A percentile compares a stretch with the other conserved stretches of the same genome.
These are phyloP conservation scores for Stropharia rugosoannulata DNA, from an alignment of 768 basidiomycete genomes.

Conservation along the genomic window DNA sequence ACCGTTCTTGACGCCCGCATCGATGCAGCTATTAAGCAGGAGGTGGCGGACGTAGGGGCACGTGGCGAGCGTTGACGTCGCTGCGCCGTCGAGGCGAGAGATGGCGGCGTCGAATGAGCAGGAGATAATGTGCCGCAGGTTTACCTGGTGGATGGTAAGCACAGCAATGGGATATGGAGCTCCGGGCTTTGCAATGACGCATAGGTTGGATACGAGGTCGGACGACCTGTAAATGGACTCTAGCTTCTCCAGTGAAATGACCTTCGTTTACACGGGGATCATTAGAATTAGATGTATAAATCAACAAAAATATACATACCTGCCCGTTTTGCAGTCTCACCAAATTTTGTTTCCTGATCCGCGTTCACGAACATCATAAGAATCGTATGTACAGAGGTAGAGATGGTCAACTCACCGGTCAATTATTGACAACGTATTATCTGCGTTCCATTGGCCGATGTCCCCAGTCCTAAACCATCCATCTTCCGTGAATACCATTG, in stretches of 20 bases:
- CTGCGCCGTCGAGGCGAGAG: conserved; percentile 8
- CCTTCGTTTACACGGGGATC: conserved; percentile 36
- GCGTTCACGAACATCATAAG: too few species aligned
- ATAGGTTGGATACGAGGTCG: conserved; percentile 76
- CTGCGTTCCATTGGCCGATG: conserved; percentile 84
- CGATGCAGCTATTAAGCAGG: conserved; percentile 75
- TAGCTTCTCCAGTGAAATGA: conserved; percentile 88
- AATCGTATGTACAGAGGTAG: background rate
- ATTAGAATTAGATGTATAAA: background rate
- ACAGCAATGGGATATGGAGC: conserved; percentile 83
- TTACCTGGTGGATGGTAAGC: conserved; percentile 74
- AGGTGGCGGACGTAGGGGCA: conserved; percentile 32
- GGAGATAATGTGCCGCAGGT: conserved; percentile 58
- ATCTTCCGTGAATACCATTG: conserved; percentile 73
- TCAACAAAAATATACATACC: conserved; percentile 29
- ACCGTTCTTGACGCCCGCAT: conserved; percentile 76
- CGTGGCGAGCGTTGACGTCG: conserved; percentile 8
- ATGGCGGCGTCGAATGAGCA: conserved; percentile 12
- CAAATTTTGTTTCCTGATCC: conserved; percentile 68
- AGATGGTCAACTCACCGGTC: conserved; percentile 49
- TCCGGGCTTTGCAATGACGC: conserved; percentile 74
- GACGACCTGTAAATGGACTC: conserved; percentile 88
- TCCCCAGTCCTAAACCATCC: conserved; percentile 92
- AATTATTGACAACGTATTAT: conserved; percentile 82
- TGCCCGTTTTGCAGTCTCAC: conserved; percentile 83